Percentiles rank a stretch among this genome's conserved stretches.
Evolutionary conservation across 345 rosid genomes (phyloP).

Genomic region (Brassica cretica): DNA sequence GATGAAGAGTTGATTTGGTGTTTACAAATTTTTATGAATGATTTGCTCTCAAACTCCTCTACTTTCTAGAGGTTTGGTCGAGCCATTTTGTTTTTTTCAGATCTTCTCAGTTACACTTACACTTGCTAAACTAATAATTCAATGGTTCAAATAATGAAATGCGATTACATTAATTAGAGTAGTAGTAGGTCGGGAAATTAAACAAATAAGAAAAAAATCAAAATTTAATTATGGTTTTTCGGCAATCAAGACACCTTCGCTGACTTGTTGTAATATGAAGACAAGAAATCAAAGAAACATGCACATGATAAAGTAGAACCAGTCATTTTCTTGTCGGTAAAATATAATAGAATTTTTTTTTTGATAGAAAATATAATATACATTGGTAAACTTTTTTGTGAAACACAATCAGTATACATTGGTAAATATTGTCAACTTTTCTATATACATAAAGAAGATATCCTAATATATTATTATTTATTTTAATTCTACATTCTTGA

Average conservation of each 20-base stretch:
- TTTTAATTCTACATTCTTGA: no score
- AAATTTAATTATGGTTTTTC: neutral
- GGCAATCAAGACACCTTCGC: neutral
- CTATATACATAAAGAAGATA: no score
- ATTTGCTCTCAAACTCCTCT: neutral
- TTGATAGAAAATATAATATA: no score
- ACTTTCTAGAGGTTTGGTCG: neutral
- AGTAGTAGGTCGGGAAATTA: neutral
- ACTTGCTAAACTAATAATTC: neutral
- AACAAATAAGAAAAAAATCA: neutral
- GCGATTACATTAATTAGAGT: neutral
- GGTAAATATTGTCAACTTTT: no score
- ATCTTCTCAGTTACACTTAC: neutral
- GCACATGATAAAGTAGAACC: neutral
- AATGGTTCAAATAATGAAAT: neutral
- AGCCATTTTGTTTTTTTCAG: neutral
- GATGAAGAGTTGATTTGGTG: neutral
- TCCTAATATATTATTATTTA: no score
- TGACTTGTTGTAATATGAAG: neutral
- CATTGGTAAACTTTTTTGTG: no score
- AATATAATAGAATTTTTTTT: no score
- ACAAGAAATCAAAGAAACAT: neutral
- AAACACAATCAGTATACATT: no score
- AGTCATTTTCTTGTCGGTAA: neutral
- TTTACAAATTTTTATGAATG: neutral